Evolutionary conservation across 305 asterid genomes (phyloP).

Genomic region (Fraxinus xanthoxyloides): DNA sequence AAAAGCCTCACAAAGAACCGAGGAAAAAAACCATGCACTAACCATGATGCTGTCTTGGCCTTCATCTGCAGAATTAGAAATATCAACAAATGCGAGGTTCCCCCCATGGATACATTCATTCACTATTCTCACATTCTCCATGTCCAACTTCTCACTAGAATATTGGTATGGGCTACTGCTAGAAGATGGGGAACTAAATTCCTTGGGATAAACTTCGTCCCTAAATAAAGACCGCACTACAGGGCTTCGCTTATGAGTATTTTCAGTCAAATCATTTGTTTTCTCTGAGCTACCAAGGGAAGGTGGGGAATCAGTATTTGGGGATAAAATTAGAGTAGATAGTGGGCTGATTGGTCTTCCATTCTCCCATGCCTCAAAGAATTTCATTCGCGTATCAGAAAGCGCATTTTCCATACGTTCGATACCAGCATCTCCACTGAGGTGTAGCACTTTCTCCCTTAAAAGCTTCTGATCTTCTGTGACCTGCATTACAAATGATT

Average conservation of each 20-base stretch:
- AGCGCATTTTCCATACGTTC: slow-evolving; percentile 77
- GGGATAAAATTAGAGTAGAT: slow-evolving; percentile 34
- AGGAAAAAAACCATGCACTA: slow-evolving; percentile 16
- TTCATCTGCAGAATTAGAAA: slow-evolving; percentile 32
- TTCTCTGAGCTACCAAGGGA: slow-evolving; percentile 37
- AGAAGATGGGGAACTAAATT: slow-evolving; percentile 31
- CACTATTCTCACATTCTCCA: slow-evolving; percentile 75
- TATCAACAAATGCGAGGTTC: slow-evolving; percentile 41
- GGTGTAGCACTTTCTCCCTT: slow-evolving; percentile 76
- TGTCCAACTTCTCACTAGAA: slow-evolving; percentile 44
- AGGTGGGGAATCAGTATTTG: slow-evolving; percentile 37
- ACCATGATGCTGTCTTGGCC: slow-evolving; percentile 47
- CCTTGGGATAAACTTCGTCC: slow-evolving; percentile 34
- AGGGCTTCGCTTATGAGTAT: slow-evolving; percentile 37
- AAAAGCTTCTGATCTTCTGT: slow-evolving; percentile 72
- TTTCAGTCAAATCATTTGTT: slow-evolving; percentile 28
- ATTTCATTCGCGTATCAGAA: slow-evolving; percentile 52
- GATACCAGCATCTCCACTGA: slow-evolving; percentile 80
- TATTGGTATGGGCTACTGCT: slow-evolving; percentile 20
- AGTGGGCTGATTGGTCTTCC: slow-evolving; percentile 46
- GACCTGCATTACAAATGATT: slow-evolving; percentile 47
- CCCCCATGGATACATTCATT: slow-evolving; percentile 85
- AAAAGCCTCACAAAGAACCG: background rate
- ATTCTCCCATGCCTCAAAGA: slow-evolving; percentile 52
- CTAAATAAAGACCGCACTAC: slow-evolving; percentile 62